Conservation (phyloP, 768 basidiomycete genomes). For the Gloeopeniophorella convolvens region DNA sequence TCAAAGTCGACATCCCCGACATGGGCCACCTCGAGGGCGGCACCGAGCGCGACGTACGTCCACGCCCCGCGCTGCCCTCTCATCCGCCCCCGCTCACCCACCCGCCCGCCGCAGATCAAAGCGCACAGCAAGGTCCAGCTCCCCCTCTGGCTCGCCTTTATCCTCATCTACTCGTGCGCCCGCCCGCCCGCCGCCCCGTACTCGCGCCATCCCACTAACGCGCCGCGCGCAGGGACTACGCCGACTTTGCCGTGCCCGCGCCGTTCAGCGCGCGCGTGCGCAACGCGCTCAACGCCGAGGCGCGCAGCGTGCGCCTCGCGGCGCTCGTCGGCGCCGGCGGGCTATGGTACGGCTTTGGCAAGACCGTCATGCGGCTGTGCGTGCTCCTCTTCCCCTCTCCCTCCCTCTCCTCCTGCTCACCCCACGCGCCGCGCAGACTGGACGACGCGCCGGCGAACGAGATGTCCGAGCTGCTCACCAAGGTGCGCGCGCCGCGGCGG, state of each 20-base stretch:
- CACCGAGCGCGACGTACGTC: slow-evolving; percentile 65
- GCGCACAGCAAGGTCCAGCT: slow-evolving; percentile 70
- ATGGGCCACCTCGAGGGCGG: slow-evolving; percentile 90
- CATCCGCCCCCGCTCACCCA: neutral
- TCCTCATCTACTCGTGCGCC: slow-evolving; percentile 70
- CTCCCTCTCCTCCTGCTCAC: neutral
- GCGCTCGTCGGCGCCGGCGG: slow-evolving; percentile 82
- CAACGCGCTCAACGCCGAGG: slow-evolving; percentile 85
- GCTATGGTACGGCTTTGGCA: slow-evolving; percentile 90
- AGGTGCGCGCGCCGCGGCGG: too few relatives aligned
- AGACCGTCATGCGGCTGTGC: slow-evolving; percentile 78
- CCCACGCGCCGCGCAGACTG: slow-evolving; percentile 41
- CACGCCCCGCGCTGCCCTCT: neutral
- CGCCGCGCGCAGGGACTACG: slow-evolving; percentile 66
- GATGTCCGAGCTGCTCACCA: slow-evolving; percentile 64
- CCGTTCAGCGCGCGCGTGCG: slow-evolving; percentile 72
- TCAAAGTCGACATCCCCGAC: slow-evolving; percentile 76
- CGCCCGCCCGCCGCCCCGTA: neutral
- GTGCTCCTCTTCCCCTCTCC: slow-evolving; percentile 19
- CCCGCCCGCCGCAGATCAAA: slow-evolving; percentile 54
- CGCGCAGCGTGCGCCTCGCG: slow-evolving; percentile 77
- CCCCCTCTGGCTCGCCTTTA: slow-evolving; percentile 89
- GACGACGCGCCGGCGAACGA: slow-evolving; percentile 68
- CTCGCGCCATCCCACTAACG: neutral
- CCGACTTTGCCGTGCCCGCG: slow-evolving; percentile 77